Conservation (phyloP, 352 stramenopile genomes). For the Aphanomyces cochlioides region DNA sequence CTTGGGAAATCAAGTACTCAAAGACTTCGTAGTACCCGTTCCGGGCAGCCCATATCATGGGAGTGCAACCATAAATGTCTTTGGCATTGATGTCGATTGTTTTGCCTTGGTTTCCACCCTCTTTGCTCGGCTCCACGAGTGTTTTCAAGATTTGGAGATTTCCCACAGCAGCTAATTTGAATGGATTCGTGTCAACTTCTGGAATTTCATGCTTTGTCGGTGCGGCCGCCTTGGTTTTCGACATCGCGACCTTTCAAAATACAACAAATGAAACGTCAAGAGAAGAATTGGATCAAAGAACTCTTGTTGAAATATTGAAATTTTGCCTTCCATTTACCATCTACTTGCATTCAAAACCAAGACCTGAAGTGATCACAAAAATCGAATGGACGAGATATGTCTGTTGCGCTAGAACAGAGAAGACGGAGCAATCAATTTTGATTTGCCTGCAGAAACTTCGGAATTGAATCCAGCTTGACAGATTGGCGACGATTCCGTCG, state of each 20-base stretch:
- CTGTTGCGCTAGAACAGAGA: too few relatives aligned
- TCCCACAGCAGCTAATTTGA: conserved; percentile 79
- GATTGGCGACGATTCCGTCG: neutral
- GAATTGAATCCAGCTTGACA: conserved; percentile 1
- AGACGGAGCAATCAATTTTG: too few relatives aligned
- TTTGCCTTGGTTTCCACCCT: conserved; percentile 38
- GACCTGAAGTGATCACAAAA: too few relatives aligned
- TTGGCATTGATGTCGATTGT: conserved; percentile 76
- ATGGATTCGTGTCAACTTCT: conserved; percentile 78
- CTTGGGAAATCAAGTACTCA: conserved; percentile 65
- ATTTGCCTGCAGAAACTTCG: neutral
- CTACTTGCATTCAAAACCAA: too few relatives aligned
- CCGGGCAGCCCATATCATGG: conserved; percentile 73
- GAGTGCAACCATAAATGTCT: conserved; percentile 75
- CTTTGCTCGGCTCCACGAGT: conserved; percentile 53
- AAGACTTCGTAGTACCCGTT: conserved; percentile 82
- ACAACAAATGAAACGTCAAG: neutral
- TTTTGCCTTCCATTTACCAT: too few relatives aligned
- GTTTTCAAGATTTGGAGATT: conserved; percentile 66
- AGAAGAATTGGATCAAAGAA: too few relatives aligned
- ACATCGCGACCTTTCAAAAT: neutral
- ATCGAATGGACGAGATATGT: too few relatives aligned
- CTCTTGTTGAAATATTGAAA: too few relatives aligned
- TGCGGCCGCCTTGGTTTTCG: conserved; percentile 23
- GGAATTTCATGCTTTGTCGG: conserved; percentile 63